Conservation (phyloP, 139 green algal genomes). For the Desmodesmus armatus region DNA sequence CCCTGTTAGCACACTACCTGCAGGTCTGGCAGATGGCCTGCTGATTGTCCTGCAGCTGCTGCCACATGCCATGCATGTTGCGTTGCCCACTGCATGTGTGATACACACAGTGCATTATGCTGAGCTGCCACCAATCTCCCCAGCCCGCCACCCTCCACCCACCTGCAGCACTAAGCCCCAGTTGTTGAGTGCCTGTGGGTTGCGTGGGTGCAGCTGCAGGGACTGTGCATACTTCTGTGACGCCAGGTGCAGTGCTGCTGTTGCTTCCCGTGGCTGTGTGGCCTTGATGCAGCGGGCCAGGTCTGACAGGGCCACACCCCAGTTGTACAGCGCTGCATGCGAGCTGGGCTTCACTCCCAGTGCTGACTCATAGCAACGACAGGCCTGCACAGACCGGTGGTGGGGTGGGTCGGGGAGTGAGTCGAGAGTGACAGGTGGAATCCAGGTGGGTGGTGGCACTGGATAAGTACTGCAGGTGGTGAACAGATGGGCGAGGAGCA, state of each 20-base stretch:
- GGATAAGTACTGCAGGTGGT: too few relatives aligned
- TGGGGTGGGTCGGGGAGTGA: too few relatives aligned
- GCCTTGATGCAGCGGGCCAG: conserved; percentile 62
- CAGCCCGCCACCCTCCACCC: neutral
- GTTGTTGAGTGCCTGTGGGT: conserved; percentile 88
- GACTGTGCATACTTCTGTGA: conserved; percentile 76
- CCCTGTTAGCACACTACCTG: too few relatives aligned
- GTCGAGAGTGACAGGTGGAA: too few relatives aligned
- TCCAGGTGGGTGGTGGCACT: too few relatives aligned
- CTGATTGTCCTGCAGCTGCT: too few relatives aligned
- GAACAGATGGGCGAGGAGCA: too few relatives aligned
- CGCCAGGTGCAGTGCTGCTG: conserved; percentile 56
- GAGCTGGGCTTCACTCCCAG: conserved; percentile 49
- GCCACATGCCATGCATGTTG: too few relatives aligned
- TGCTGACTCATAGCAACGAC: conserved; percentile 65
- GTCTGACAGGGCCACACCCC: conserved; percentile 81
- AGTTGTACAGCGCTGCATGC: conserved; percentile 80
- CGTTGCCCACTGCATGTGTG: too few relatives aligned
- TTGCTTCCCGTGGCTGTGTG: conserved; percentile 31
- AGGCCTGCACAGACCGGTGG: conserved; percentile 59
- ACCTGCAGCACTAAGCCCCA: conserved; percentile 87
- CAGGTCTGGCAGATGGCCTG: too few relatives aligned
- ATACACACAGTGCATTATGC: too few relatives aligned
- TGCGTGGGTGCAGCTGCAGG: conserved; percentile 67
- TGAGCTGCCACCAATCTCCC: too few relatives aligned